Conservation (phyloP, 2,329 filamentous ascomycete species). For the Apiospora kogelbergensis region DNA sequence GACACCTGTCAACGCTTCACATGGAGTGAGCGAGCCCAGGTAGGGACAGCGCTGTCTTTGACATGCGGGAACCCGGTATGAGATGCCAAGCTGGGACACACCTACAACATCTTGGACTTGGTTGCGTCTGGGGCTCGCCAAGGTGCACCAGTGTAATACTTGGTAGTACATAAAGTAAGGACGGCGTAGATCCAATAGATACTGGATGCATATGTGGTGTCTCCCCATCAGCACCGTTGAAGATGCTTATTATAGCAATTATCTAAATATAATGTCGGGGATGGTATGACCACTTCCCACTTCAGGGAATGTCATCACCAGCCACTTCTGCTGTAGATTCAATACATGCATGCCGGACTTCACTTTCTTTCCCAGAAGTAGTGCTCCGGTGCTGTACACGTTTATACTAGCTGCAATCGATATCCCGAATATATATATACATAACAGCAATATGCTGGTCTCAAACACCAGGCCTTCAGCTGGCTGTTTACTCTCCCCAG, state of each 20-base stretch:
- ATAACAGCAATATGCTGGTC: not conserved
- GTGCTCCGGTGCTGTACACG: too few relatives aligned
- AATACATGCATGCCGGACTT: too few relatives aligned
- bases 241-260: too few relatives aligned
- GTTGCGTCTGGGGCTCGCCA: not conserved
- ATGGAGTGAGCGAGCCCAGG: not conserved
- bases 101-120: not conserved
- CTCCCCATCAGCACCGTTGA: not conserved
- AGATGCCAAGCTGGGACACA: slow-evolving; percentile 5
- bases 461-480: not conserved
- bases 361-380: not conserved
- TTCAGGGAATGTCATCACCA: not conserved
- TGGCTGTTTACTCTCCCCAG: not conserved
- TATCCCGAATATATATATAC: too few relatives aligned
- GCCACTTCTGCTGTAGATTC: not conserved
- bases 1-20: not conserved
- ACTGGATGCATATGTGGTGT: not conserved
- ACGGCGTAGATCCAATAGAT: too few relatives aligned
- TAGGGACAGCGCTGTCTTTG: not conserved
- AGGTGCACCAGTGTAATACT: not conserved
- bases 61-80: slow-evolving; percentile 3
- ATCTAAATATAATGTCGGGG: too few relatives aligned
- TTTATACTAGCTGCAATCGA: too few relatives aligned
- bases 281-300: too few relatives aligned
- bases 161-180: not conserved